Percentiles rank a stretch among this genome's conserved stretches.
phyloP scores from a whole-genome alignment of 352 stramenopile species.

The Phytophthora agathidicida region DNA sequence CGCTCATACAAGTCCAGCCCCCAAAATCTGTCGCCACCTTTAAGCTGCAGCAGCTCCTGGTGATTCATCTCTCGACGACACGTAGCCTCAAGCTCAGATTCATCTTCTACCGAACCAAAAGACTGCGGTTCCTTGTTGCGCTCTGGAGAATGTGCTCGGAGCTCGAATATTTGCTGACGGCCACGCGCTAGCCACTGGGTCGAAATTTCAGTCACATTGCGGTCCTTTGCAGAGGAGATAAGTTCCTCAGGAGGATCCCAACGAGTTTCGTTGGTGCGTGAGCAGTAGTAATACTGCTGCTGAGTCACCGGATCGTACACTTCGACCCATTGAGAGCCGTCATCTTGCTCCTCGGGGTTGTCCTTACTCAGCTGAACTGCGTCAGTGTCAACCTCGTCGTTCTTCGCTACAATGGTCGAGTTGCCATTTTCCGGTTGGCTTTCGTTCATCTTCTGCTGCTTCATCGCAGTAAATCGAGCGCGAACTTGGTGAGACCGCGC shows the following conservation, averaged over 20 bases:
- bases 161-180: slow-evolving; percentile 26
- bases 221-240: slow-evolving; percentile 46
- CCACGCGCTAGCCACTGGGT: slow-evolving; percentile 63
- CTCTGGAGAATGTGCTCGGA: background rate
- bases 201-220: slow-evolving; percentile 50
- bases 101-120: background rate
- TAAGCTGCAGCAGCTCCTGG: slow-evolving; percentile 58
- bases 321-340: slow-evolving; percentile 51
- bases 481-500: slow-evolving; percentile 56
- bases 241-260: slow-evolving; percentile 51
- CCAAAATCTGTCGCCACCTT: slow-evolving; percentile 57
- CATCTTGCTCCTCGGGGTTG: background rate
- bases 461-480: slow-evolving; percentile 41
- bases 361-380: background rate
- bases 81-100: slow-evolving; percentile 39
- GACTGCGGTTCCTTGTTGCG: background rate
- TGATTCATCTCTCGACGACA: slow-evolving; percentile 57
- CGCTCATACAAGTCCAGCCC: slow-evolving; percentile 48
- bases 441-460: slow-evolving; percentile 19
- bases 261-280: slow-evolving; percentile 46
- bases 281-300: slow-evolving; percentile 67
- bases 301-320: slow-evolving; percentile 66
- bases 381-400: background rate
- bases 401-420: background rate
- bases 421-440: background rate